A percentile compares a stretch with the other conserved stretches of the same genome.
phyloP scores from a whole-genome alignment of 768 basidiomycete species.

The Scleroderma citrinum region DNA sequence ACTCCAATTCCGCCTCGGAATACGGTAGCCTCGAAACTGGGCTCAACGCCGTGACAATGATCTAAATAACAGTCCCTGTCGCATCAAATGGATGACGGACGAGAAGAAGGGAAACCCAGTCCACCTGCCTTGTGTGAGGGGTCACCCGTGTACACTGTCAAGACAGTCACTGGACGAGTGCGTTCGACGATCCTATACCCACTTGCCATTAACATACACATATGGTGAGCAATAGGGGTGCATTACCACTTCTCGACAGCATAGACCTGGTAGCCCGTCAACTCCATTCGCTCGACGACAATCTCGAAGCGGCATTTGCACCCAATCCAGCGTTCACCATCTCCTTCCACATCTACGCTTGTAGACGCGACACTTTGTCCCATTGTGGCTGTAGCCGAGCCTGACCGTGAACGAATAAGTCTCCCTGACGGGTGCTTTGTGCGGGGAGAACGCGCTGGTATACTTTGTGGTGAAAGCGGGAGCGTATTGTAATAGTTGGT shows the following conservation, averaged over 20 bases:
- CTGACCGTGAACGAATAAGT: slow-evolving; percentile 29
- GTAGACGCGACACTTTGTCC: slow-evolving; percentile 3
- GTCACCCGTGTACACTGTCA: slow-evolving; percentile 77
- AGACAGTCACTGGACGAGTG: slow-evolving; percentile 49
- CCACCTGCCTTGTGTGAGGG: slow-evolving; percentile 52
- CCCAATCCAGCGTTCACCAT: slow-evolving; percentile 41
- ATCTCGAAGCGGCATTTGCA: slow-evolving; percentile 43
- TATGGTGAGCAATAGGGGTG: not conserved
- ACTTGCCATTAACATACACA: not conserved
- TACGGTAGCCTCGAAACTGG: slow-evolving; percentile 38
- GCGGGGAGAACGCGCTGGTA: slow-evolving; percentile 19
- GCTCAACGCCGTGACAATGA: slow-evolving; percentile 51
- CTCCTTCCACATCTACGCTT: slow-evolving; percentile 7
- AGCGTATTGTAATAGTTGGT: not conserved
- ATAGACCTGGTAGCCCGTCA: slow-evolving; percentile 69
- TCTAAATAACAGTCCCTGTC: slow-evolving; percentile 32
- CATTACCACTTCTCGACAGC: slow-evolving; percentile 79
- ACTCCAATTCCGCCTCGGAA: slow-evolving; percentile 44
- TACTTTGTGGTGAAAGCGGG: slow-evolving; percentile 8
- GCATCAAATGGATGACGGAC: slow-evolving; percentile 12
- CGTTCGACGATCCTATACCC: slow-evolving; percentile 59
- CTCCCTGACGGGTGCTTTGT: slow-evolving; percentile 18
- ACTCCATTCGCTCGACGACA: slow-evolving; percentile 40
- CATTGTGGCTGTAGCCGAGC: slow-evolving; percentile 21
- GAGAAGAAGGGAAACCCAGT: not conserved